Evolutionary conservation across 495 filamentous ascomycete genomes (phyloP), one percentile per base, ranked within the genome.

Genomic region (Annulohypoxylon bovei): DNA sequence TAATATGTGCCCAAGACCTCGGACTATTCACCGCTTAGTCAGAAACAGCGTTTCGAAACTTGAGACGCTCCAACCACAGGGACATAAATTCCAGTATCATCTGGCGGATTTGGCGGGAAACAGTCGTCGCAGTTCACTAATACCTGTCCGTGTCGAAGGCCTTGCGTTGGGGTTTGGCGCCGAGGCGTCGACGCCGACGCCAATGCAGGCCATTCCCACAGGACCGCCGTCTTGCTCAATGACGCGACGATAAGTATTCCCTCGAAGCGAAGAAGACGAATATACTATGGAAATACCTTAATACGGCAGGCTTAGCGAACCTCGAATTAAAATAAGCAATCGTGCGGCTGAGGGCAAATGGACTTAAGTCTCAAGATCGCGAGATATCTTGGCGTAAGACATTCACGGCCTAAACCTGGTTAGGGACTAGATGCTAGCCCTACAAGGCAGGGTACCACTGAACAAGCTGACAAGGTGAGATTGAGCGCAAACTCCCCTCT

Each of bases 1-100:
- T 55, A 55, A 11, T 23, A 16, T 20, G 12, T 63, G 22, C 47
- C 8, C 27, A 50, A 39, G 56, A 23, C 33, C 52, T 20, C n/a
- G n/a, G n/a, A n/a, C n/a, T 22, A 35, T 32, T n/a, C 60, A 18
- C 11, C 20, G 49, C 47, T 63, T 63, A 63, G 47, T 63, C 60
- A 63, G 60, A 63, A 22, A 16, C 39, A 32, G 14, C 16, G 16
- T 44, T 55, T 64, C 27, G 37, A 64, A 55, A 23, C 37, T 22
- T 6, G 11, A 62, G 46, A 23, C n/a, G 9, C 16, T 28, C 9
- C 49, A 27, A n/a, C n/a, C 6, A n/a, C 20, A 23, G n/a, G 32
- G 30, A 47, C 40, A 11, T 49, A 1, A 4, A 49, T 25, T 49
- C n/a, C n/a, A 27, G 44, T 49, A 2, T 49, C 9, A 25, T 49